phyloP scores from a whole-genome alignment of 2,329 filamentous ascomycete species.

The Calonectria honghensis region DNA sequence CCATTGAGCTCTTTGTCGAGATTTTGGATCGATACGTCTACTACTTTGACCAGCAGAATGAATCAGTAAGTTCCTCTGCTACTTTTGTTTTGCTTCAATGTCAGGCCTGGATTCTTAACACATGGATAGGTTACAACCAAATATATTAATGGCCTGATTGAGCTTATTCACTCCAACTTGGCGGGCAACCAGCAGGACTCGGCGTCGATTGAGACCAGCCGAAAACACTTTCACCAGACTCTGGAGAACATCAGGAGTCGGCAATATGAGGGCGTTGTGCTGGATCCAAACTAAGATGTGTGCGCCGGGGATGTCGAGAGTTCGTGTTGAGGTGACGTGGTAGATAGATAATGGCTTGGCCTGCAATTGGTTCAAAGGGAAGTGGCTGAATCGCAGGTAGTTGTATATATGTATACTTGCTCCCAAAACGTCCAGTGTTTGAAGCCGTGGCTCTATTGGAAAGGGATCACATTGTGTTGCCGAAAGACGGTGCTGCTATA shows the following conservation, averaged over 20 bases:
- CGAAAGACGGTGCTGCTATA: neutral
- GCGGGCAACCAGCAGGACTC: conserved; percentile 89
- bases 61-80: conserved; percentile 77
- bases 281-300: conserved; percentile 70
- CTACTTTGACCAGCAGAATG: conserved; percentile 99
- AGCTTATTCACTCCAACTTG: conserved; percentile 97
- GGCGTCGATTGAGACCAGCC: conserved; percentile 88
- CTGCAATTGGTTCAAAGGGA: conserved; percentile 36
- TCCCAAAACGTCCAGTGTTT: conserved; percentile 38
- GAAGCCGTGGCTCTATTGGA: conserved; percentile 26
- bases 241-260: conserved; percentile 93
- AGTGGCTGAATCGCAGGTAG: conserved; percentile 45
- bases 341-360: conserved; percentile 55
- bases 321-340: conserved; percentile 45
- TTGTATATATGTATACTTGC: conserved; percentile 57
- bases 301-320: conserved; percentile 24
- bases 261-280: conserved; percentile 94
- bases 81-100: neutral
- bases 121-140: conserved; percentile 85
- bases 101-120: conserved; percentile 42
- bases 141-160: conserved; percentile 97
- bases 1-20: conserved; percentile 98
- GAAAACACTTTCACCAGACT: conserved; percentile 95
- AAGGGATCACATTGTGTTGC: neutral
- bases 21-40: conserved; percentile 99